Base-by-base conservation (phyloP, 805 yeast genomes). In the Ogataea philodendri region DNA sequence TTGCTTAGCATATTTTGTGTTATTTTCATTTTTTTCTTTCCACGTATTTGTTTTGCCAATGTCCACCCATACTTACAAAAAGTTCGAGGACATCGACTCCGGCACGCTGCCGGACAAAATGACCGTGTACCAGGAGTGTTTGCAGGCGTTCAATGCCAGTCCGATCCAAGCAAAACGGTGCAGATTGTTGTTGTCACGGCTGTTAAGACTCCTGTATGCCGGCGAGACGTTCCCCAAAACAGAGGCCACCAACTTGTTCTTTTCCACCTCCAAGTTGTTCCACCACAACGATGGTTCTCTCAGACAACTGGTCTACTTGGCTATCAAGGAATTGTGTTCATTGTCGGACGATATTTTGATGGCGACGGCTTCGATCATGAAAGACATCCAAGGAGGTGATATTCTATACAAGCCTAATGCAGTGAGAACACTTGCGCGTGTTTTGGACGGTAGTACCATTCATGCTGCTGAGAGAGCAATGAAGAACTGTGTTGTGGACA, bases 301-400 rank as follows among this genome's bases (percentile, higher is more conserved):
- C 57, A 82, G 98, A 63, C 98, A 93, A 66, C 75, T 85, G 67
- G 95, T 90, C 11, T 93, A 90, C 57, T 70, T 93, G 59, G 90
- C 96, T 10, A 88, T 90, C 62, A 93, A 93, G 67, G 97, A 90
- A 62, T 74, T 93, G 45, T 76, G 90, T 32, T 65, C 81, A 13
- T 75, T 83, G 45, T 86, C 96, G 14, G 85, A 86, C 49, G 97
- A 93, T 62, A 87, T 88, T 39, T 74, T 93, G 62, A 93, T 93
- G 97, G 97, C 90, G 17, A 93, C 98, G 17, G 86, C 96, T 3
- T 88, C 96, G 17, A 89, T 93, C 57, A 93, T 93, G 97, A 89
- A 89, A 65, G 98, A 93, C 65, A 86, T 93, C 36, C 97, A 94
- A 65, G 81, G 80, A 48, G 90, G 90, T 39, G 94, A 86, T 41